phyloP scores from a whole-genome alignment of 192 early-diverging fungal species.

The Anaeromyces robustus region DNA sequence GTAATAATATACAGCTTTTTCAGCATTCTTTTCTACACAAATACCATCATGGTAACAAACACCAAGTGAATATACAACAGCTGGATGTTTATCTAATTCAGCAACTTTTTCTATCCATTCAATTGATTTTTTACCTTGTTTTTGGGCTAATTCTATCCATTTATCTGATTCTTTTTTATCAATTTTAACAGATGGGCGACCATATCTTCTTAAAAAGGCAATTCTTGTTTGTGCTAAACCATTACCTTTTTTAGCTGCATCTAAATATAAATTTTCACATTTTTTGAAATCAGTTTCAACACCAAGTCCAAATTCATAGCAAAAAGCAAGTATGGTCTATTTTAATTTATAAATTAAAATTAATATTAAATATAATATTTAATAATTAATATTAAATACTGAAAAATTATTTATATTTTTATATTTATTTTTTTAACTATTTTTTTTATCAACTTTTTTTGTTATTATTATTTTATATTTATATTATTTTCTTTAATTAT shows the following conservation, averaged over 20 bases:
- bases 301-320: slow-evolving; percentile 74
- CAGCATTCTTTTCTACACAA: slow-evolving; percentile 44
- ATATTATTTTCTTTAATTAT: no score
- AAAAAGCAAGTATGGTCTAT: slow-evolving; percentile 57
- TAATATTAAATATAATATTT: no score
- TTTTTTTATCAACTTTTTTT: no score
- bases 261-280: slow-evolving; percentile 49
- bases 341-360: no score
- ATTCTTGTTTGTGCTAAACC: slow-evolving; percentile 53
- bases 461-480: no score
- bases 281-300: slow-evolving; percentile 34
- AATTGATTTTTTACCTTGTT: slow-evolving; percentile 15
- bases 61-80: slow-evolving; percentile 34
- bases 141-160: slow-evolving; percentile 47
- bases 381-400: no score
- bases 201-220: slow-evolving; percentile 63
- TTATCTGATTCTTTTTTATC: slow-evolving; percentile 63
- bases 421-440: no score
- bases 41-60: slow-evolving; percentile 68
- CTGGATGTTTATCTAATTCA: background rate
- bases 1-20: slow-evolving; percentile 59
- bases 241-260: slow-evolving; percentile 38
- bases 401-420: no score
- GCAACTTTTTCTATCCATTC: background rate
- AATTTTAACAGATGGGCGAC: slow-evolving; percentile 60